These are phyloP conservation scores for Populus alba DNA, from an alignment of 345 rosid species.

Conservation along the genomic window DNA sequence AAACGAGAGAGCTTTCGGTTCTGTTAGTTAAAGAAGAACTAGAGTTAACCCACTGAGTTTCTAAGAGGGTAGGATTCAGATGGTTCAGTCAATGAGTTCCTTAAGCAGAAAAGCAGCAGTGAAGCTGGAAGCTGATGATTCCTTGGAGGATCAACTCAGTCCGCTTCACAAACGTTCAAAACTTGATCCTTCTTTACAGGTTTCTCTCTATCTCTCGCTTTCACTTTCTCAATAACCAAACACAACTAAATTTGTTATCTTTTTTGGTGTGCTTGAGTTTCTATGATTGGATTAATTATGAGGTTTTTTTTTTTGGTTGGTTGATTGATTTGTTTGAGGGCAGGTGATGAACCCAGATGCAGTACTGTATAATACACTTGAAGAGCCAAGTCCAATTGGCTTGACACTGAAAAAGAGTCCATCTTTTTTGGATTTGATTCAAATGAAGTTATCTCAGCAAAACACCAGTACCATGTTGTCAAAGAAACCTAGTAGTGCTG, in stretches of 20 bases:
- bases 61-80: background rate
- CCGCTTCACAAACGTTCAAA: constrained; percentile 42
- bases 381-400: constrained; percentile 94
- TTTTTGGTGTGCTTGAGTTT: background rate
- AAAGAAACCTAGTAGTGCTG: constrained; percentile 38
- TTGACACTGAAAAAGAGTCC: constrained; percentile 87
- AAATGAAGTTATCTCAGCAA: constrained; percentile 75
- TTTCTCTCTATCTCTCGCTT: background rate
- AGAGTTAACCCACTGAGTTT: background rate
- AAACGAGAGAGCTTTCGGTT: background rate
- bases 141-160: constrained; percentile 30
- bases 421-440: constrained; percentile 86
- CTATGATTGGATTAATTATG: background rate
- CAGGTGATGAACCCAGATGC: background rate
- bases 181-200: constrained; percentile 32
- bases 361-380: constrained; percentile 59
- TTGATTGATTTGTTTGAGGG: background rate
- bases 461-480: constrained; percentile 8
- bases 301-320: background rate
- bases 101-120: constrained; percentile 17
- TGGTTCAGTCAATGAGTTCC: constrained; percentile 52
- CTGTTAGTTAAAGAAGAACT: background rate
- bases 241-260: background rate
- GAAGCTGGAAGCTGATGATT: constrained; percentile 40
- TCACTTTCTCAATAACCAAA: background rate